phyloP scores from a whole-genome alignment of 1,284 basidiomycete genomes.

The Boletus calvinii region DNA sequence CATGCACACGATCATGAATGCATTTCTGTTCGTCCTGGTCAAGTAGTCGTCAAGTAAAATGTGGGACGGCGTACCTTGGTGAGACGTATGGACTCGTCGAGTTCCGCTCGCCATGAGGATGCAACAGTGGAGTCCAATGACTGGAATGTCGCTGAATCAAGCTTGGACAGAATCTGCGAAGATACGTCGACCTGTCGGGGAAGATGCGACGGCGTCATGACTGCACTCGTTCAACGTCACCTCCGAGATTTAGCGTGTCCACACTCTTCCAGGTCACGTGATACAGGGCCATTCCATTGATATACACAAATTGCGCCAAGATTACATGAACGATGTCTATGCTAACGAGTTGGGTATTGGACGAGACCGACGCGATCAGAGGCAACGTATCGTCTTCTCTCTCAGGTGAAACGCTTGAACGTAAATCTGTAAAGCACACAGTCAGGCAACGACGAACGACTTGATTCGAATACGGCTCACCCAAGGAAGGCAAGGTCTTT shows the following conservation, averaged over 20 bases:
- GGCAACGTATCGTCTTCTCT: background rate
- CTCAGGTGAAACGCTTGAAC: constrained; percentile 73
- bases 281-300: constrained; percentile 2
- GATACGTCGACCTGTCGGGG: constrained; percentile 65
- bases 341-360: constrained; percentile 30
- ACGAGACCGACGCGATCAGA: constrained; percentile 2
- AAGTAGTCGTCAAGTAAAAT: constrained; percentile 2
- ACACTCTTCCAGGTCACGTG: constrained; percentile 21
- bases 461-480: constrained; percentile 42
- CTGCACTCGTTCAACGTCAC: constrained; percentile 5
- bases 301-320: constrained; percentile 22
- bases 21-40: constrained; percentile 42
- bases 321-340: constrained; percentile 31
- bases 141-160: constrained; percentile 58
- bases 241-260: constrained; percentile 2
- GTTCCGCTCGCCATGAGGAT: constrained; percentile 65
- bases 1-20: constrained; percentile 68
- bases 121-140: constrained; percentile 59
- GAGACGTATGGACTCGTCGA: constrained; percentile 62
- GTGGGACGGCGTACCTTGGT: constrained; percentile 54
- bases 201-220: constrained; percentile 74
- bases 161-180: constrained; percentile 63
- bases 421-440: constrained; percentile 56
- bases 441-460: constrained; percentile 9
- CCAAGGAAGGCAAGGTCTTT: constrained; percentile 93